These are phyloP conservation scores for Phytophthora cryptogea DNA, from an alignment of 352 stramenopile species.

Conservation along the genomic window DNA sequence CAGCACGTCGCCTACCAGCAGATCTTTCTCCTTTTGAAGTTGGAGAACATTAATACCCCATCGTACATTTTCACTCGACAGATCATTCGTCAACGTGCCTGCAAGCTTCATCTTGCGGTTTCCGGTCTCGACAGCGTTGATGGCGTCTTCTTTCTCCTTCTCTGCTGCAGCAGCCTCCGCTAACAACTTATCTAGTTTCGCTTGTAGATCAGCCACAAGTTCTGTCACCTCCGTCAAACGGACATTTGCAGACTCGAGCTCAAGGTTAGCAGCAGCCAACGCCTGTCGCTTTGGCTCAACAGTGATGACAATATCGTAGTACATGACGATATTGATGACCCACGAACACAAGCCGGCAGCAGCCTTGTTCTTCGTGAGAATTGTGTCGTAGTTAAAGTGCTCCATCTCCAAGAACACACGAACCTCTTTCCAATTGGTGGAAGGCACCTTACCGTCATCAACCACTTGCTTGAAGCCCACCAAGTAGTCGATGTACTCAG, in stretches of 20 bases:
- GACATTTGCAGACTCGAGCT: constrained; percentile 92
- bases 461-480: constrained; percentile 94
- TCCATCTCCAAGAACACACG: constrained; percentile 93
- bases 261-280: constrained; percentile 89
- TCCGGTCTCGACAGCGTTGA: constrained; percentile 91
- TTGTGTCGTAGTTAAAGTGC: constrained; percentile 95
- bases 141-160: constrained; percentile 93
- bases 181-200: constrained; percentile 93
- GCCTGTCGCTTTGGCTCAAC: constrained; percentile 95
- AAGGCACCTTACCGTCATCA: constrained; percentile 93
- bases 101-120: constrained; percentile 96
- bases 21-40: constrained; percentile 91
- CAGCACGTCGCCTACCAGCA: constrained; percentile 94
- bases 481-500: constrained; percentile 95
- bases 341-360: constrained; percentile 94
- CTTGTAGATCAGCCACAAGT: constrained; percentile 92
- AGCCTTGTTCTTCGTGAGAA: constrained; percentile 95
- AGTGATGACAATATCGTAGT: constrained; percentile 96
- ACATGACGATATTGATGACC: constrained; percentile 97
- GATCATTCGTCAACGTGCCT: constrained; percentile 93
- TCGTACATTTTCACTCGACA: constrained; percentile 95
- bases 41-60: constrained; percentile 95
- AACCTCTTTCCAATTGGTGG: constrained; percentile 94
- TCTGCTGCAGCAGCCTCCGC: constrained; percentile 90
- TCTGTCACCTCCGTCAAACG: constrained; percentile 88